These are phyloP conservation scores for Mucor sp. DNA, from an alignment of 371 early-diverging fungal species.

Conservation along the genomic window DNA sequence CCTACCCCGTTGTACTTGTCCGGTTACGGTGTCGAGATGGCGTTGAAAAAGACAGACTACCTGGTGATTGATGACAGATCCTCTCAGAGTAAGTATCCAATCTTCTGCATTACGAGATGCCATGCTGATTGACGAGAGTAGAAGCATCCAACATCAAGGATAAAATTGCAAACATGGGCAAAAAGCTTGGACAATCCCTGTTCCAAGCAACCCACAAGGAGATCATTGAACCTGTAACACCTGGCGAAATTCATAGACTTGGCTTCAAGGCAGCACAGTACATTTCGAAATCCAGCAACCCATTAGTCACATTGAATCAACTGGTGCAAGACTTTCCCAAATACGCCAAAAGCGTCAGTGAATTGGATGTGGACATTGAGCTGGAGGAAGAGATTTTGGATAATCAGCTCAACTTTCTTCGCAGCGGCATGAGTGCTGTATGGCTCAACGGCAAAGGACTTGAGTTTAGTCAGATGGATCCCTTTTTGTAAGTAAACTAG, in stretches of 20 bases:
- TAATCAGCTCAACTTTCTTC: constrained; percentile 32
- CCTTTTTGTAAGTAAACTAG: constrained; percentile 57
- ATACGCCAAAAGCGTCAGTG: constrained; percentile 72
- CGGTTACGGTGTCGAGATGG: constrained; percentile 93
- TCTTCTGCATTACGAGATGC: not conserved
- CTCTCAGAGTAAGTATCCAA: constrained; percentile 27
- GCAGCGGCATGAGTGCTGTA: constrained; percentile 46
- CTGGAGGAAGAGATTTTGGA: constrained; percentile 32
- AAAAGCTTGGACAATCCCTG: constrained; percentile 32
- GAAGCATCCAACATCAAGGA: constrained; percentile 19
- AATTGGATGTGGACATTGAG: constrained; percentile 34
- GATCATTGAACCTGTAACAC: constrained; percentile 61
- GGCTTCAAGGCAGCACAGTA: constrained; percentile 71
- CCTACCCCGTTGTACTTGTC: constrained; percentile 57
- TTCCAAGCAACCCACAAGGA: constrained; percentile 45
- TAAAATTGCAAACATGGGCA: constrained; percentile 28
- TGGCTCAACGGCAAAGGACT: constrained; percentile 73
- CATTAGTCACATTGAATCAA: constrained; percentile 63
- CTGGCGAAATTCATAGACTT: constrained; percentile 63
- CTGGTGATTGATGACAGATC: constrained; percentile 90
- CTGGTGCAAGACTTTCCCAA: constrained; percentile 85
- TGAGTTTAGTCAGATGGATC: constrained; percentile 58
- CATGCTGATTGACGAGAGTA: not conserved
- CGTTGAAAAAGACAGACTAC: constrained; percentile 94
- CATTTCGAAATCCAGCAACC: constrained; percentile 57